phyloP scores from a whole-genome alignment of 352 stramenopile genomes.

The Globisporangium irregulare region DNA sequence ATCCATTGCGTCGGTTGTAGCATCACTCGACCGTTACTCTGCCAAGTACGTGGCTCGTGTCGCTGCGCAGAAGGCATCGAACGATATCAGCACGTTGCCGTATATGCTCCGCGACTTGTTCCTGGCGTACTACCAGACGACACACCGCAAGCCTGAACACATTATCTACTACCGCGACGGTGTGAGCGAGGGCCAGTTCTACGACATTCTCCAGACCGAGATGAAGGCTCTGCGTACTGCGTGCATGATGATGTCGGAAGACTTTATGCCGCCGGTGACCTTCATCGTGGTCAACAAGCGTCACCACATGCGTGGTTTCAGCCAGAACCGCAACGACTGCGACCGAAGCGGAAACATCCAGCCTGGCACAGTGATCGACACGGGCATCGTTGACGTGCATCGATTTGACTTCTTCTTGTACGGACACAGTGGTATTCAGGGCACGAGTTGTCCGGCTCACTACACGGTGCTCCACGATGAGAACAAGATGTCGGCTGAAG shows the following conservation, averaged over 20 bases:
- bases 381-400: not conserved
- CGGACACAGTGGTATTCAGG: not conserved
- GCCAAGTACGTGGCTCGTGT: constrained; percentile 1
- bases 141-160: not conserved
- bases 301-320: not conserved
- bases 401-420: not conserved
- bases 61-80: not conserved
- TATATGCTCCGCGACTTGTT: not conserved
- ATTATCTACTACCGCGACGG: not conserved
- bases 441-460: not conserved
- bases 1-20: not conserved
- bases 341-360: not conserved
- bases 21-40: not conserved
- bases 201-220: not conserved
- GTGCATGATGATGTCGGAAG: not conserved
- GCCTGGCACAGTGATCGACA: not conserved
- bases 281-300: not conserved
- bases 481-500: not conserved
- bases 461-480: not conserved
- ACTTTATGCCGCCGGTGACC: not conserved
- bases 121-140: not conserved
- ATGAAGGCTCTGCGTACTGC: constrained; percentile 1
- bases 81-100: not conserved
- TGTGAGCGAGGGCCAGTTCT: not conserved
- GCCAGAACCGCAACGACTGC: not conserved